phyloP scores from a whole-genome alignment of 108 stramenopile species.

The Fistulifera solaris region DNA sequence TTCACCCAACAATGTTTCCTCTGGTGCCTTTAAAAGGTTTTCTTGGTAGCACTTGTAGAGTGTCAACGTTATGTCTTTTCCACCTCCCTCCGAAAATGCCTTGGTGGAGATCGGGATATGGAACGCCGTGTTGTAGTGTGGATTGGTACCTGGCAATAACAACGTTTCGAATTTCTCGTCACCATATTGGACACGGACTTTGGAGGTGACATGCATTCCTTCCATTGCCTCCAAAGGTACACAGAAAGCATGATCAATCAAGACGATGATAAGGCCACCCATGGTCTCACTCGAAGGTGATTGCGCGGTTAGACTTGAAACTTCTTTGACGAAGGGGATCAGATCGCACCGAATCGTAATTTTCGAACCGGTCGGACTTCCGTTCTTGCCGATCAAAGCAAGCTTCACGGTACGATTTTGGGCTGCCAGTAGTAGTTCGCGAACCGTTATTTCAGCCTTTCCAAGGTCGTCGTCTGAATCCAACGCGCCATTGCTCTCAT shows the following conservation, averaged over 20 bases:
- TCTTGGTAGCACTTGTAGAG: too few species aligned
- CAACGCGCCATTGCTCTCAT: conserved; percentile 34
- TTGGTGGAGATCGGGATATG: conserved; percentile 12
- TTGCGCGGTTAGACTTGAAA: background rate
- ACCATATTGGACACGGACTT: too few species aligned
- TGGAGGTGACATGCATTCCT: too few species aligned
- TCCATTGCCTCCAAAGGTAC: background rate
- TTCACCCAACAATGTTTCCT: conserved; percentile 21
- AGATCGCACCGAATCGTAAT: conserved; percentile 40
- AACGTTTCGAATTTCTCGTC: too few species aligned
- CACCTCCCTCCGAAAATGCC: conserved; percentile 3
- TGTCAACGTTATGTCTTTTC: background rate
- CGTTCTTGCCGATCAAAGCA: conserved; percentile 4
- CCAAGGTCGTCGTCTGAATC: conserved; percentile 54
- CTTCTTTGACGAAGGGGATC: conserved; percentile 4
- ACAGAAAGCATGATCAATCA: conserved; percentile 31
- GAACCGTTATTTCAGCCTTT: conserved; percentile 24
- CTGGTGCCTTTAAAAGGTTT: conserved; percentile 6
- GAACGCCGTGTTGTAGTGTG: conserved; percentile 12
- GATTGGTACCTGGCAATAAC: too few species aligned
- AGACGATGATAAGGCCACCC: conserved; percentile 37
- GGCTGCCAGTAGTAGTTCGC: conserved; percentile 29
- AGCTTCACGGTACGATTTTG: conserved; percentile 20
- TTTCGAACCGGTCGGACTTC: conserved; percentile 29
- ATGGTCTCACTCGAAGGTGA: conserved; percentile 19